Evolutionary conservation across 176 grass and related monocot species (phyloP), one percentile per base, ranked within the genome.

Genomic region (Pontederia paniculata): DNA sequence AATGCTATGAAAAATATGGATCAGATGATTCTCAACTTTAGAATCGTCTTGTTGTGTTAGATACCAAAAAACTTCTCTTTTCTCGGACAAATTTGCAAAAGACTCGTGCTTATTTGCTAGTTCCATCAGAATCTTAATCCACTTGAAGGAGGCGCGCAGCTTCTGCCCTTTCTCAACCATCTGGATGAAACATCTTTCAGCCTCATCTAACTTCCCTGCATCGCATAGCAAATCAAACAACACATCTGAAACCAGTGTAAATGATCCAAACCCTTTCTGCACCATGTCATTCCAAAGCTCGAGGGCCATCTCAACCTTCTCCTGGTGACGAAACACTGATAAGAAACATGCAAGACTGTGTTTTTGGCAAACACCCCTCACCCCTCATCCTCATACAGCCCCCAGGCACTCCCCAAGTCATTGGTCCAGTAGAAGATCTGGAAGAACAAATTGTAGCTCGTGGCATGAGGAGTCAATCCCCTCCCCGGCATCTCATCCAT

Each of bases 221-320:
- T 89, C 82, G 42, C 90, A 95, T 8, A 95, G 73, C 45, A 89
- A n/a, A n/a, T n/a, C n/a, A n/a, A n/a, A n/a, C 43, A 96, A 65
- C 45, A 89, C 79, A 73, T 96, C 82, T 2, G 90, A 89, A 11
- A 89, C 76, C 66, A 96, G 44, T 12, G 68, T 83, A 42, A 89
- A 86, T 15, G 85, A 89, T 14, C 79, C 90, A 10, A 96, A 96
- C 48, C 79, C 77, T 0, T 86, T 74, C 1, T 54, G 57, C 11
- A 89, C 79, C 85, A 96, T 96, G 60, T 96, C 85, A 28, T 79
- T 69, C 90, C 90, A 96, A 23, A 96, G 68, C 64, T 81, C 76
- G 10, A 96, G 70, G 54, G 76, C 85, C 52, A 83, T 60, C 0
- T 13, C 63, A 14, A 83, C 73, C 49, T 76, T 77, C 23, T 68